These are phyloP conservation scores for Aspergillus latus DNA, from an alignment of 2,329 filamentous ascomycete genomes.

Conservation along the genomic window DNA sequence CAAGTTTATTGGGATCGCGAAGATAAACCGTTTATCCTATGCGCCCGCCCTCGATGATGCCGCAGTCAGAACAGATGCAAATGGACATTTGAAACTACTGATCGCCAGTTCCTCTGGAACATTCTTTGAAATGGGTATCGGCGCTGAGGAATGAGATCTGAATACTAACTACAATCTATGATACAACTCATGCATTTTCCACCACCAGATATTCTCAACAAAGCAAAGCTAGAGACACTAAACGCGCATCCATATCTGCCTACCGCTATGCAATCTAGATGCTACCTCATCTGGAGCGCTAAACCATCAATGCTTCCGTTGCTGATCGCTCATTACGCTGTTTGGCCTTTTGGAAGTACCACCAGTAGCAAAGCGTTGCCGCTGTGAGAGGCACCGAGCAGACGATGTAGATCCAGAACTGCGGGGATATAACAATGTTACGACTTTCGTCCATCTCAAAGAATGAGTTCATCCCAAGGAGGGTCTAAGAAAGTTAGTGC, in stretches of 20 bases:
- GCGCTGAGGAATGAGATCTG: not conserved
- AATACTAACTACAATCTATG: not conserved
- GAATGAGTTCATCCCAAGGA: constrained; percentile 45
- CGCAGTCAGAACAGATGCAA: not conserved
- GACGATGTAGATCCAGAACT: constrained; percentile 43
- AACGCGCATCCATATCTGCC: not conserved
- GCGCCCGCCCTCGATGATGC: constrained; percentile 5
- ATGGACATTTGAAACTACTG: not conserved
- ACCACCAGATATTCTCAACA: not conserved
- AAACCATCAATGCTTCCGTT: not conserved
- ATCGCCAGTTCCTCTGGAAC: constrained; percentile 5
- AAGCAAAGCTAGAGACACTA: too few species aligned
- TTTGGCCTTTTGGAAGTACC: constrained; percentile 11
- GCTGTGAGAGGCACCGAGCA: constrained; percentile 32
- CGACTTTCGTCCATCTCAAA: constrained; percentile 36
- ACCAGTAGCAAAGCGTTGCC: constrained; percentile 32
- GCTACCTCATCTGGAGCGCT: not conserved
- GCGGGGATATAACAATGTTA: constrained; percentile 33
- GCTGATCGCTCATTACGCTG: constrained; percentile 1
- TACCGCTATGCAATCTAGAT: not conserved
- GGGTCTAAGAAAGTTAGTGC: constrained; percentile 26
- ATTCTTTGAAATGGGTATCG: constrained; percentile 3
- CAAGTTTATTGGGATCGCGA: not conserved
- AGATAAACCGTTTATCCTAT: constrained; percentile 8
- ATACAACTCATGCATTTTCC: not conserved